phyloP scores from a whole-genome alignment of 805 yeast species.

The Teunomyces gatunensis region DNA sequence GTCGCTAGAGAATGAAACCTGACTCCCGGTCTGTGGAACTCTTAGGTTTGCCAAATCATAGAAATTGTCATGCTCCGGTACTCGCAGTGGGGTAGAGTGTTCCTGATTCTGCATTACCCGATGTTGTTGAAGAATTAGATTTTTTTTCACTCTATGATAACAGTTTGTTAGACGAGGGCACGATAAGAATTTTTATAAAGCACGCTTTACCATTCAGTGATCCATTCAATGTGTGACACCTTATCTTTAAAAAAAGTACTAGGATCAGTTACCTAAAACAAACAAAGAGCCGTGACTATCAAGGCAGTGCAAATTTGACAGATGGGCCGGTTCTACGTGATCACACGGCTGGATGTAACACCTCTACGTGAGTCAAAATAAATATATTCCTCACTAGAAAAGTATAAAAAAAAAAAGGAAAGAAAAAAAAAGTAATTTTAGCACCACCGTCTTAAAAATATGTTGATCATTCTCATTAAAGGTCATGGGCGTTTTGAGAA shows the following conservation, averaged over 20 bases:
- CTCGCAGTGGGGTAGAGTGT: background rate
- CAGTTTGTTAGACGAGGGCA: background rate
- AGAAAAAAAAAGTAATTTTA: background rate
- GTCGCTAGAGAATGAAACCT: background rate
- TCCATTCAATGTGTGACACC: background rate
- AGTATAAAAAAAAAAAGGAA: background rate
- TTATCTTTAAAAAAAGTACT: background rate
- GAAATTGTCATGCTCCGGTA: background rate
- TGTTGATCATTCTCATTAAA: too few relatives aligned
- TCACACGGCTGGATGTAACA: background rate
- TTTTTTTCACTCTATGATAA: background rate
- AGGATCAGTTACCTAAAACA: background rate
- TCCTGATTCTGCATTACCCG: conserved; percentile 3
- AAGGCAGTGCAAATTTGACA: background rate
- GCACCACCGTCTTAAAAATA: too few relatives aligned
- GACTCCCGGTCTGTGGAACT: background rate
- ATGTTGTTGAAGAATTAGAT: background rate
- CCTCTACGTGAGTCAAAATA: background rate
- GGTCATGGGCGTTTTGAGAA: too few relatives aligned
- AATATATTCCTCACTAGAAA: background rate
- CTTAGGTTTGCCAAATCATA: background rate
- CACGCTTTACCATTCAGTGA: background rate
- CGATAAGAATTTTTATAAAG: background rate
- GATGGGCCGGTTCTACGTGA: background rate
- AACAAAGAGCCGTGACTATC: background rate